Evolutionary conservation across 306 rosid genomes (phyloP).

Genomic region (Vachellia collinsii): DNA sequence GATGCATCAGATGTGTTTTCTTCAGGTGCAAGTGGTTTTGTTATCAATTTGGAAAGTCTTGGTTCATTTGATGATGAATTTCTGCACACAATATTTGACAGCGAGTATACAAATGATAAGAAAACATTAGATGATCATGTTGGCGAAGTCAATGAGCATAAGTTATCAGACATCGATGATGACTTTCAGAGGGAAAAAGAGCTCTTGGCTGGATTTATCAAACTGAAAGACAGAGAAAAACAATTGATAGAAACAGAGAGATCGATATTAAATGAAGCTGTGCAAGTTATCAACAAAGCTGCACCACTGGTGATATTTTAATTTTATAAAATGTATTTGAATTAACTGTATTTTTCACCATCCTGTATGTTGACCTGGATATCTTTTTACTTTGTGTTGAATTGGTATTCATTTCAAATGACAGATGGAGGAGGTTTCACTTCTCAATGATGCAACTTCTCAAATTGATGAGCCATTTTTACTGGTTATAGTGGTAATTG

Average conservation of each 20-base stretch:
- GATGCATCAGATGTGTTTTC: slow-evolving; percentile 59
- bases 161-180: slow-evolving; percentile 39
- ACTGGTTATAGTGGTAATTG: slow-evolving; percentile 99
- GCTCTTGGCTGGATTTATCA: slow-evolving; percentile 72
- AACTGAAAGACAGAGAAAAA: slow-evolving; percentile 78
- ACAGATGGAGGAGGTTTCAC: slow-evolving; percentile 99
- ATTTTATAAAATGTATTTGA: slow-evolving; percentile 68
- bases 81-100: slow-evolving; percentile 49
- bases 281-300: slow-evolving; percentile 80
- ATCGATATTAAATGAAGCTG: slow-evolving; percentile 68
- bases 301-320: slow-evolving; percentile 99
- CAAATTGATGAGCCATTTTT: slow-evolving; percentile 96
- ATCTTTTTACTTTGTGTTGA: slow-evolving; percentile 42
- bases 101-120: slow-evolving; percentile 39
- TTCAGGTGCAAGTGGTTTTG: slow-evolving; percentile 89
- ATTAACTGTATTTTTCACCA: slow-evolving; percentile 39
- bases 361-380: slow-evolving; percentile 39
- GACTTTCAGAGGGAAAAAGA: slow-evolving; percentile 43
- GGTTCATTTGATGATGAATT: slow-evolving; percentile 55
- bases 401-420: slow-evolving; percentile 55
- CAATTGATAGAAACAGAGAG: slow-evolving; percentile 70
- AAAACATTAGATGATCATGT: slow-evolving; percentile 32
- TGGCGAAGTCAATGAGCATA: slow-evolving; percentile 28
- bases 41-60: slow-evolving; percentile 58
- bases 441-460: slow-evolving; percentile 85